phyloP scores from a whole-genome alignment of 1,139 yeast species.

The Hanseniaspora sp. region DNA sequence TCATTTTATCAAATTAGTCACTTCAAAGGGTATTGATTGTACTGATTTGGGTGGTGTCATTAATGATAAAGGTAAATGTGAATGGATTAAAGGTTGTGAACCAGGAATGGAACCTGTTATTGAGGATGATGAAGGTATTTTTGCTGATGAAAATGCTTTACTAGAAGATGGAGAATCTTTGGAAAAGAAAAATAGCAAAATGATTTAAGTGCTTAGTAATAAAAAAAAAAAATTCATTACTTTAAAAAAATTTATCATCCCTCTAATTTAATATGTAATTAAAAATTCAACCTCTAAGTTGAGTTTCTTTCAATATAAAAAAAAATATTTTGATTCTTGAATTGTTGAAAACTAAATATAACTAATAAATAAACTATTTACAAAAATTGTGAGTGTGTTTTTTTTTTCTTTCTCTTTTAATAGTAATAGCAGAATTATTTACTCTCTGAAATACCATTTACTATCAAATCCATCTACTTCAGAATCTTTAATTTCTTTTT shows the following conservation, averaged over 20 bases:
- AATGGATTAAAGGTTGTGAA: slow-evolving; percentile 26
- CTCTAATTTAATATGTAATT: background rate
- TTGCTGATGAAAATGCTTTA: slow-evolving; percentile 9
- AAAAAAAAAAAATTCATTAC: background rate
- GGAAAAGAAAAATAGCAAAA: background rate
- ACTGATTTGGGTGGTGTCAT: slow-evolving; percentile 59
- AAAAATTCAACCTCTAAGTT: background rate
- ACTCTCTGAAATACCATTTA: slow-evolving; percentile 12
- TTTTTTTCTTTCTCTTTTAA: background rate
- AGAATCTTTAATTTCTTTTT: background rate
- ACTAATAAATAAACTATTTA: background rate
- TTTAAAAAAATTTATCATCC: background rate
- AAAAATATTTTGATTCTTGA: too few relatives aligned
- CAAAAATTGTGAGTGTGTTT: background rate
- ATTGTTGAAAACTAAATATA: background rate
- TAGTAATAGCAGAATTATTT: background rate
- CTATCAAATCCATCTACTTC: slow-evolving; percentile 8
- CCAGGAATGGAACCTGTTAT: slow-evolving; percentile 22
- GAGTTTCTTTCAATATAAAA: too few relatives aligned
- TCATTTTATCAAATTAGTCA: slow-evolving; percentile 43
- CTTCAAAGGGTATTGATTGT: slow-evolving; percentile 36
- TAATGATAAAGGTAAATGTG: slow-evolving; percentile 46
- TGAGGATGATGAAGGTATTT: slow-evolving; percentile 14
- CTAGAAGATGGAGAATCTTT: background rate
- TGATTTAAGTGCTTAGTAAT: background rate